Base-by-base conservation (phyloP, 805 yeast genomes). In the Myxozyma melibiosi region DNA sequence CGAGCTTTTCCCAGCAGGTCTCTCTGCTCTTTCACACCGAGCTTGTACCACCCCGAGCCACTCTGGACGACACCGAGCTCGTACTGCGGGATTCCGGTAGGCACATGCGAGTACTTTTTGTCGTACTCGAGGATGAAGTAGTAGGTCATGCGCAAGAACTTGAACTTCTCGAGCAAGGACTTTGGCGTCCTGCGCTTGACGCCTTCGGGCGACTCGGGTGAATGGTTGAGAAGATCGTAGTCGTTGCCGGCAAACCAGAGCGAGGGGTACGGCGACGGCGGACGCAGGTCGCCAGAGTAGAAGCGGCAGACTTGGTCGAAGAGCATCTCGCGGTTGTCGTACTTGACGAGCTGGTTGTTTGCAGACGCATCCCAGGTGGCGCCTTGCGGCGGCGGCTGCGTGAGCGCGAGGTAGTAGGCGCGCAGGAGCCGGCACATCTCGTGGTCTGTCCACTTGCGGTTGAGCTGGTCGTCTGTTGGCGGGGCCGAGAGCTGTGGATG, bases 91-190 rank as follows among this genome's bases (percentile, higher is more conserved):
- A 44, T 7, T 4, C 40, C 46, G 8, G 30, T 37, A 11, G 57
- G 34, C 13, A 33, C 38, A n/a, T 55, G 58, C 18, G 54, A 22
- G 49, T 42, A 49, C 27, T 51, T 38, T 31, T 57, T 57, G 47
- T 58, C 62, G 51, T 58, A 58, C 6, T 51, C 59, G 41, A 54
- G 55, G 40, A 58, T 58, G 41, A 51, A 54, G 44, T 42, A 51
- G 45, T 58, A 58, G 13, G 62, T 47, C 62, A 58, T 58, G 14
- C 62, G 47, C 40, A 58, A 30, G 28, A 58, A 58, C 59, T 58
- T 58, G 59, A 58, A 58, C 28, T 58, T 58, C 39, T 58, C 62
- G 28, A 58, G 48, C 24, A 58, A 28, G 2, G 58, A 53, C 25
- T 58, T 58, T 24, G 62, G 62, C 27, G 62, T 58, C n/a, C 62